Base-by-base conservation (phyloP, 2,329 filamentous ascomycete species). In the Tolypocladium ophioglossoides region DNA sequence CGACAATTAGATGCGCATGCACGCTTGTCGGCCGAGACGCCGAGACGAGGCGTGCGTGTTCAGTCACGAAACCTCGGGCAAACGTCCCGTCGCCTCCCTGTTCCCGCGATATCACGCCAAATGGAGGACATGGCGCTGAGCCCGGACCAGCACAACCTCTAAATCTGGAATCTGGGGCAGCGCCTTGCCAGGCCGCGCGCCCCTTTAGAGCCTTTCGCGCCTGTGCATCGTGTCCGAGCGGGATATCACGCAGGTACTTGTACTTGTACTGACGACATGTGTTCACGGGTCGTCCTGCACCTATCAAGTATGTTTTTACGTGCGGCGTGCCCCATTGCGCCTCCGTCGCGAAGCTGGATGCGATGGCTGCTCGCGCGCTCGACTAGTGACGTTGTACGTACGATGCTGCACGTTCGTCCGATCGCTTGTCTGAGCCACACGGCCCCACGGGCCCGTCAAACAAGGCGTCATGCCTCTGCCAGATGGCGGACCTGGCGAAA, bases 381-480 rank as follows among this genome's bases (percentile, higher is more conserved):
- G 20, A 30, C 24, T 1, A 9, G 32, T 12, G 14, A 11, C 4
- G 24, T 12, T 0, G 11, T 32, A 52, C 41, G 54, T 52, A 50
- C 50, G 50, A 55, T 55, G 32, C 54, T 52, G 50, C 54, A 52
- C 34, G 37, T n/a, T 34, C 12, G 22, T 50, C 50, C 50, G 50
- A 55, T 52, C 50, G 32, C 20, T 22, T 52, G 20, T 37, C 22
- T 12, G 32, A 52, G 49, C 49, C 49, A 39, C 49, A 39, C 22
- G 10, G 27, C 37, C 18, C 37, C 37, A 38, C 37, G 37, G 37
- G 35, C 35, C 35, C 35, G 35, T 37, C 35, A 5, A 16, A 18
- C 37, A 18, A 6, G 37, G 37, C 37, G 37, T 38, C 37, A 38
- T 38, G 37, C 37, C 37, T 16, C 37, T 41, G 8, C 39, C 9